phyloP scores from a whole-genome alignment of 148 eudicot genomes.

The Linanthus parryae region DNA sequence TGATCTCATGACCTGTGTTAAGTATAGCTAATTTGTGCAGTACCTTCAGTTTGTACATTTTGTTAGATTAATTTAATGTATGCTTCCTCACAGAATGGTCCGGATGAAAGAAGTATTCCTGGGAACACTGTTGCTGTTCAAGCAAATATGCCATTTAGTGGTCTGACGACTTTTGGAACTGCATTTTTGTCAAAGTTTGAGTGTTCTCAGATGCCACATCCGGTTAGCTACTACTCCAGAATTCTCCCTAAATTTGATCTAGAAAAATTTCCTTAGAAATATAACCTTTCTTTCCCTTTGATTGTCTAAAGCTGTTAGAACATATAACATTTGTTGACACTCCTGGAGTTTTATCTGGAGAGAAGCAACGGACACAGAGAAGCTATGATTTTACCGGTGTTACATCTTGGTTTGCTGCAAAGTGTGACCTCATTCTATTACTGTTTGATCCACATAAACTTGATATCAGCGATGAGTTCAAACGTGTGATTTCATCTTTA shows the following conservation, averaged over 20 bases:
- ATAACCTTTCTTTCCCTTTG: neutral
- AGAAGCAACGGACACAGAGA: constrained; percentile 95
- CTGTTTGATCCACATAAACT: constrained; percentile 98
- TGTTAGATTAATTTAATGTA: no score
- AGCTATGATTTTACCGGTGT: constrained; percentile 99
- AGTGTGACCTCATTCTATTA: constrained; percentile 89
- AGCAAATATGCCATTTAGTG: constrained; percentile 96
- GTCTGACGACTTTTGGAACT: constrained; percentile 80
- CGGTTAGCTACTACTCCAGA: constrained; percentile 36
- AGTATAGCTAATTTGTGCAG: no score
- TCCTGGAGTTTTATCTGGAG: constrained; percentile 98
- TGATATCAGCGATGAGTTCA: constrained; percentile 96
- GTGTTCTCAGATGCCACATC: constrained; percentile 99
- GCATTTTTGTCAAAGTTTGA: constrained; percentile 94
- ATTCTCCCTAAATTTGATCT: neutral
- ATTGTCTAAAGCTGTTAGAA: constrained; percentile 61
- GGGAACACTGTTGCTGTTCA: constrained; percentile 98
- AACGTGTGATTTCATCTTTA: constrained; percentile 80
- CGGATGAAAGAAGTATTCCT: constrained; percentile 98
- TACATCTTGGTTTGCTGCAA: constrained; percentile 99
- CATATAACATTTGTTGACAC: constrained; percentile 94
- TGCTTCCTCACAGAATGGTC: constrained; percentile 57
- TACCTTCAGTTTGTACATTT: no score
- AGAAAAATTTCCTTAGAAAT: neutral
- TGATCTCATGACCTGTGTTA: no score